phyloP scores from a whole-genome alignment of 345 rosid genomes.

The Gossypium ekmanianum region DNA sequence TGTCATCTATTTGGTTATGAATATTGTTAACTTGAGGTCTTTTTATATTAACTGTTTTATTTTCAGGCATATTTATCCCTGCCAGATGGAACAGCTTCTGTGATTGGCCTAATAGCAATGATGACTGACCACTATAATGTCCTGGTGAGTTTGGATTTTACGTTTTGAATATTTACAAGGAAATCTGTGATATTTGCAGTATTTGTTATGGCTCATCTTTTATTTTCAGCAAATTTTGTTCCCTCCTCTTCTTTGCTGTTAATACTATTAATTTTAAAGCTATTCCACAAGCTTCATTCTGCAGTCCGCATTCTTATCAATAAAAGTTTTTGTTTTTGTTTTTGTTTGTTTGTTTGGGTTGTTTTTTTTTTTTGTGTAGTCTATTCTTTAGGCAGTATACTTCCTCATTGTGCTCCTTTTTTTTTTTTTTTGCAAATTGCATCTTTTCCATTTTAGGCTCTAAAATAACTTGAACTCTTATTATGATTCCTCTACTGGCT shows the following conservation, averaged over 20 bases:
- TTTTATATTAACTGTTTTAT: slow-evolving; percentile 1
- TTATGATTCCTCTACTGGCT: not conserved
- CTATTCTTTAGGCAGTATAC: not conserved
- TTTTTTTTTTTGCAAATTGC: not conserved
- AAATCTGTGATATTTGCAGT: not conserved
- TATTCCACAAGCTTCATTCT: not conserved
- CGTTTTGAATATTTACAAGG: too few relatives aligned
- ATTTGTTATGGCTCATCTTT: not conserved
- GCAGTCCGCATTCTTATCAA: not conserved
- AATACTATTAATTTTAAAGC: not conserved
- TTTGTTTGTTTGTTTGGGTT: too few relatives aligned
- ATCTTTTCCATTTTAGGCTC: not conserved
- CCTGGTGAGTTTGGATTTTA: slow-evolving; percentile 45
- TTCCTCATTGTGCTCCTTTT: too few relatives aligned
- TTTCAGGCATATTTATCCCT: slow-evolving; percentile 89
- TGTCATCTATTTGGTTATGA: slow-evolving; percentile 2
- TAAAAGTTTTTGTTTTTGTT: not conserved
- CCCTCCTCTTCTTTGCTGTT: not conserved
- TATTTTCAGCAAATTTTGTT: not conserved
- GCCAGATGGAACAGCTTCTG: slow-evolving; percentile 94
- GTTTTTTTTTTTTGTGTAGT: too few relatives aligned
- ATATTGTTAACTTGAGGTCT: slow-evolving; percentile 1
- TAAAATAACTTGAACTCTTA: not conserved
- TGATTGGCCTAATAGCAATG: slow-evolving; percentile 94
- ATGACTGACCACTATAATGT: slow-evolving; percentile 92